Conservation (phyloP, 768 basidiomycete species). For the Hydnomerulius pinastri region DNA sequence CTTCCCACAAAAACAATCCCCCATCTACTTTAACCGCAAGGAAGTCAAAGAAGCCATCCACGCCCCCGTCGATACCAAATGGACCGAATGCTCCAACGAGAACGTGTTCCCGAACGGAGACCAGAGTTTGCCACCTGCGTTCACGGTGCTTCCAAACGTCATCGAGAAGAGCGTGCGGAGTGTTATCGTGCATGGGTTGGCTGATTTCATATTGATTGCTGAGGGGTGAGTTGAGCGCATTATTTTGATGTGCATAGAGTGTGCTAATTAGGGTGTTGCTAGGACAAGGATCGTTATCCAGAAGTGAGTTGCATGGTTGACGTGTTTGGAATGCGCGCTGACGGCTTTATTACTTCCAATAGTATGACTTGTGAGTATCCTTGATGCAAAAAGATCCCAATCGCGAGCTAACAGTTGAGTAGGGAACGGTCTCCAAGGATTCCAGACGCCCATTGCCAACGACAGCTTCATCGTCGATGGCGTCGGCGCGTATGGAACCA, state of each 20-base stretch:
- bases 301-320: constrained; percentile 44
- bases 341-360: not conserved
- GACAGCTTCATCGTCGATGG: constrained; percentile 75
- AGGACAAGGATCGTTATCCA: constrained; percentile 65
- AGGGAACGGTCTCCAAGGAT: constrained; percentile 70
- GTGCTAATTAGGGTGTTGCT: constrained; percentile 8
- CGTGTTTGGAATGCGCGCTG: not conserved
- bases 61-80: constrained; percentile 59
- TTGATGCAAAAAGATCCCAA: not conserved
- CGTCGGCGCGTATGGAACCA: constrained; percentile 64
- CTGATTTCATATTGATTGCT: constrained; percentile 72
- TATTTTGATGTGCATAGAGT: not conserved
- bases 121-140: constrained; percentile 57
- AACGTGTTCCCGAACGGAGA: constrained; percentile 67
- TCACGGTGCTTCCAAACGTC: constrained; percentile 69
- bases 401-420: constrained; percentile 26
- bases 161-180: constrained; percentile 73
- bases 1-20: constrained; percentile 55
- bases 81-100: constrained; percentile 63
- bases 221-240: constrained; percentile 57
- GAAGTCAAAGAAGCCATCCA: constrained; percentile 72
- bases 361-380: constrained; percentile 43
- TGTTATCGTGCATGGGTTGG: constrained; percentile 72
- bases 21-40: constrained; percentile 67
- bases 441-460: constrained; percentile 64